These are phyloP conservation scores for Solanum virginianum DNA, from an alignment of 257 asterid genomes.

Conservation along the genomic window DNA sequence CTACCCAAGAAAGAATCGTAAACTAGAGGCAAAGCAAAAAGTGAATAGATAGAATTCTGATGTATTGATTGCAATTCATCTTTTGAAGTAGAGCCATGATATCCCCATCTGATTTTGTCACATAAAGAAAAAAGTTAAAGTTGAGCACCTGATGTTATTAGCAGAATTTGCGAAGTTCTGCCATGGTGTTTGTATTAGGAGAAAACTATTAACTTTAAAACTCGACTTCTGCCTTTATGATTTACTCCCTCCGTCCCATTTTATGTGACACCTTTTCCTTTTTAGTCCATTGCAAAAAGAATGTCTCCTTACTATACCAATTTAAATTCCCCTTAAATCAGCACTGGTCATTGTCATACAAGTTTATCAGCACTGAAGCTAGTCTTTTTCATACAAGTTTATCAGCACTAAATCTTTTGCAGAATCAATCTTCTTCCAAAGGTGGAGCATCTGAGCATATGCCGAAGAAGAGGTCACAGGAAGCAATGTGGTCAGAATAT, in stretches of 20 bases:
- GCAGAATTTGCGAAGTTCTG: not conserved
- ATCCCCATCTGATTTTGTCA: not conserved
- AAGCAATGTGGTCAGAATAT: slow-evolving; percentile 49
- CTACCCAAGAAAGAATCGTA: not conserved
- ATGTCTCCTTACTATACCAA: too few species aligned
- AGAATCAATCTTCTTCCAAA: slow-evolving; percentile 59
- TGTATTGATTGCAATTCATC: not conserved
- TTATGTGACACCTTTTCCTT: too few species aligned
- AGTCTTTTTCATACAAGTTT: not conserved
- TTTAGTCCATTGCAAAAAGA: too few species aligned
- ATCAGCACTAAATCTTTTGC: slow-evolving; percentile 17
- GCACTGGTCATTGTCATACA: not conserved
- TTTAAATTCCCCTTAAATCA: not conserved
- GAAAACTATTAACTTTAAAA: not conserved
- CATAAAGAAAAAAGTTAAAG: not conserved
- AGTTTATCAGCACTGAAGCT: slow-evolving; percentile 2
- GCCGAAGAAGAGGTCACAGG: slow-evolving; percentile 68
- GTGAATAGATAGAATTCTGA: not conserved
- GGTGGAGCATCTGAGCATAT: slow-evolving; percentile 60
- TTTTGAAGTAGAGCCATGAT: not conserved
- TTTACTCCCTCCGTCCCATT: too few species aligned
- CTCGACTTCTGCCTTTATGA: not conserved
- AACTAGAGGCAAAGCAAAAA: not conserved
- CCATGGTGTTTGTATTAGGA: not conserved
- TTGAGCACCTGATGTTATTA: not conserved